A percentile compares a stretch with the other conserved stretches of the same genome.
phyloP scores from a whole-genome alignment of 257 asterid genomes.

The Coffea canephora region DNA sequence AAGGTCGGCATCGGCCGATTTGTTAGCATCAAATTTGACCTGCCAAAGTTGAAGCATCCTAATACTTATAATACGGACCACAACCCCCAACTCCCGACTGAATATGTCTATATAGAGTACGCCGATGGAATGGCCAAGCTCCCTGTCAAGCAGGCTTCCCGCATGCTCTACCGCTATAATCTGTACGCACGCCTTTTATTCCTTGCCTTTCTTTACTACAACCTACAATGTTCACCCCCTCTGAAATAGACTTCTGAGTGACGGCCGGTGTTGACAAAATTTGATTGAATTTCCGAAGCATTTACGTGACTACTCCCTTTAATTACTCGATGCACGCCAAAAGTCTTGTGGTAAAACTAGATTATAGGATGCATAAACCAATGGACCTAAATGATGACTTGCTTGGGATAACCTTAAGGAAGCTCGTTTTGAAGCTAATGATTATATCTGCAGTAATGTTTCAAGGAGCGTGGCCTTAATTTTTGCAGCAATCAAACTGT shows the following conservation, averaged over 20 bases:
- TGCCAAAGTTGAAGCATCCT: conserved; percentile 39
- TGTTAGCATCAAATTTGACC: conserved; percentile 69
- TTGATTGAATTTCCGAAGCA: neutral
- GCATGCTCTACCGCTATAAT: conserved; percentile 85
- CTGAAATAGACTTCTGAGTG: too few species aligned
- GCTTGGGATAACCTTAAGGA: too few species aligned
- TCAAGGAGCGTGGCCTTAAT: too few species aligned
- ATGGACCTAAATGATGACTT: too few species aligned
- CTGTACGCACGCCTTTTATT: conserved; percentile 43
- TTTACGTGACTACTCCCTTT: neutral
- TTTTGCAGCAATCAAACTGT: too few species aligned
- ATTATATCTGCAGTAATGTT: too few species aligned
- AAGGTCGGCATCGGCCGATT: conserved; percentile 88
- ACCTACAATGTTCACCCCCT: neutral
- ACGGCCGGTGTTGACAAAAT: too few species aligned
- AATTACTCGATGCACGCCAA: too few species aligned
- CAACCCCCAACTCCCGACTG: conserved; percentile 38
- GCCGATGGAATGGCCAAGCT: conserved; percentile 97
- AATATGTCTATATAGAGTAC: conserved; percentile 87
- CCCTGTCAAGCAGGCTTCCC: conserved; percentile 81
- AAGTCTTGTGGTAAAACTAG: too few species aligned
- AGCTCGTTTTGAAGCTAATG: too few species aligned
- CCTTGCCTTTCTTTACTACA: neutral
- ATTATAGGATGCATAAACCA: too few species aligned
- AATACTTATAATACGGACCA: conserved; percentile 1